These are phyloP conservation scores for Magnaporthales sp. DNA, from an alignment of 2,329 filamentous ascomycete species.

Conservation along the genomic window DNA sequence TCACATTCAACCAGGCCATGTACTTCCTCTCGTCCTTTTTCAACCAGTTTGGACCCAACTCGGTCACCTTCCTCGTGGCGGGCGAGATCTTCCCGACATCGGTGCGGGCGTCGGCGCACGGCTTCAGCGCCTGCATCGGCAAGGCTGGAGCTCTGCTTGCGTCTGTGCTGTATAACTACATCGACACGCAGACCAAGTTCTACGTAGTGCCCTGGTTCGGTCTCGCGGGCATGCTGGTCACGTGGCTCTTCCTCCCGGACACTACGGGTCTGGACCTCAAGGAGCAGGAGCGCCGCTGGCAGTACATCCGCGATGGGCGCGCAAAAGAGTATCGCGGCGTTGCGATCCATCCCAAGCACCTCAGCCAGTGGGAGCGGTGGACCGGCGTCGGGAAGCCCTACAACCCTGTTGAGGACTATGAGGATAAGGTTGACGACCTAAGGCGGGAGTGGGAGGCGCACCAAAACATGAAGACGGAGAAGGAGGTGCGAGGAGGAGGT, in stretches of 20 bases:
- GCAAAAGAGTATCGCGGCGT: constrained; percentile 85
- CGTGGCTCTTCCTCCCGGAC: constrained; percentile 83
- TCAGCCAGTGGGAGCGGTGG: constrained; percentile 81
- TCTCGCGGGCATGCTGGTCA: constrained; percentile 75
- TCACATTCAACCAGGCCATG: constrained; percentile 60
- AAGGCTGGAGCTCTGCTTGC: constrained; percentile 84
- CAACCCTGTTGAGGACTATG: constrained; percentile 73
- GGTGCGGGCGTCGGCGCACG: constrained; percentile 87
- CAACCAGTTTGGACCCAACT: constrained; percentile 97
- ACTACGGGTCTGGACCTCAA: constrained; percentile 94
- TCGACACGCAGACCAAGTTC: constrained; percentile 75
- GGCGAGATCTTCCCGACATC: constrained; percentile 95
- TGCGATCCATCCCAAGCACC: constrained; percentile 80
- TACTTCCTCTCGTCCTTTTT: constrained; percentile 98
- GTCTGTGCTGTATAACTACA: constrained; percentile 91
- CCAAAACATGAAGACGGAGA: constrained; percentile 35
- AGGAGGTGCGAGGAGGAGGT: constrained; percentile 33
- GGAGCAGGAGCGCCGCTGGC: constrained; percentile 93
- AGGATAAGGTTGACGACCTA: constrained; percentile 80
- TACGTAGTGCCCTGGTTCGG: constrained; percentile 94
- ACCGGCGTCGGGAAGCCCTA: constrained; percentile 74
- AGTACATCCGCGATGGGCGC: constrained; percentile 70
- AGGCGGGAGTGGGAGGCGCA: constrained; percentile 50
- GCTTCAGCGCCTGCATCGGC: constrained; percentile 84
- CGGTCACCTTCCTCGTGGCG: constrained; percentile 90